Evolutionary conservation across 768 basidiomycete genomes (phyloP).

Genomic region (Suillus lakei): DNA sequence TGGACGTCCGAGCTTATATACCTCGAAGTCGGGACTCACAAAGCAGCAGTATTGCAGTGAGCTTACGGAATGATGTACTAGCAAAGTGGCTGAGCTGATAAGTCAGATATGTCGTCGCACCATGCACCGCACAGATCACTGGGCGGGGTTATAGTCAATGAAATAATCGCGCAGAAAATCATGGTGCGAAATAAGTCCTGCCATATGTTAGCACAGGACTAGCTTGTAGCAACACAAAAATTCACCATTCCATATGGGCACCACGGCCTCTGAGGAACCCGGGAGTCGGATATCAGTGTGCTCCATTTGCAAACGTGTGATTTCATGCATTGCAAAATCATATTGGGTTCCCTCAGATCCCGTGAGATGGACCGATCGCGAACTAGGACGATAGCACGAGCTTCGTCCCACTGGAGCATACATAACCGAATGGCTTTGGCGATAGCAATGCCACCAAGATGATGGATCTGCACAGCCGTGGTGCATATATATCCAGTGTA

Average conservation of each 20-base stretch:
- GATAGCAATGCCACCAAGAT: not conserved
- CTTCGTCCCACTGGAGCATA: not conserved
- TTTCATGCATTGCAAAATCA: not conserved
- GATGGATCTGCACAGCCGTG: not conserved
- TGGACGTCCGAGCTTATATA: constrained; percentile 27
- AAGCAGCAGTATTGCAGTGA: constrained; percentile 1
- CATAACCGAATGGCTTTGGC: not conserved
- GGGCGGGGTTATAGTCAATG: not conserved
- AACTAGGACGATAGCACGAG: not conserved
- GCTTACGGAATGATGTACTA: not conserved
- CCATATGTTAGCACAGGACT: not conserved
- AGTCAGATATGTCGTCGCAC: not conserved
- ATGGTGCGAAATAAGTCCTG: not conserved
- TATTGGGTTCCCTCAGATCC: not conserved
- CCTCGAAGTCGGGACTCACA: not conserved
- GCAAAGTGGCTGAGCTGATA: too few relatives aligned
- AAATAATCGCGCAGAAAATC: not conserved
- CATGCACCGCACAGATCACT: not conserved
- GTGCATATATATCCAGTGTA: not conserved
- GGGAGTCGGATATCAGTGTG: not conserved
- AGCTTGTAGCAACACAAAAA: not conserved
- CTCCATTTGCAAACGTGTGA: not conserved
- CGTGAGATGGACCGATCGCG: not conserved
- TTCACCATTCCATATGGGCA: not conserved
- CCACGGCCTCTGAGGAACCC: not conserved